A percentile compares a stretch with the other conserved stretches of the same genome.
phyloP scores from a whole-genome alignment of 2,329 filamentous ascomycete genomes.

The Aspergillus cejpii region DNA sequence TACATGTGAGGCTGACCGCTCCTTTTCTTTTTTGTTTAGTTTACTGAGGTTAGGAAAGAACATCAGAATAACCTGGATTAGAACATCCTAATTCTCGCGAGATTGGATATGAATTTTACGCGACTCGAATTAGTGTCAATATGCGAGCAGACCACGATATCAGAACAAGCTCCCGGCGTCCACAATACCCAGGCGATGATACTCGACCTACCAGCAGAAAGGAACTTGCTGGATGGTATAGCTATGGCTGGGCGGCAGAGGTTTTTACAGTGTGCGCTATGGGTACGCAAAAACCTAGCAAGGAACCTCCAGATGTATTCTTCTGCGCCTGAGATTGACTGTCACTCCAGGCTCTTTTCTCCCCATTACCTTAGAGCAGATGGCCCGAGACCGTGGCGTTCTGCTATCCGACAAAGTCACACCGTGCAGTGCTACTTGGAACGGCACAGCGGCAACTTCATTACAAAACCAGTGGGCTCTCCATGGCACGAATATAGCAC shows the following conservation, averaged over 20 bases:
- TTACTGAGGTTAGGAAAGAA: too few species aligned
- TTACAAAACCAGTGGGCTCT: constrained; percentile 13
- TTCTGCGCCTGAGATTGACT: constrained; percentile 12
- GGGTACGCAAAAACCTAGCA: constrained; percentile 40
- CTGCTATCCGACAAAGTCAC: constrained; percentile 68
- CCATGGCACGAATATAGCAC: constrained; percentile 16
- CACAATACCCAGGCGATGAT: constrained; percentile 75
- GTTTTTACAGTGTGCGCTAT: constrained; percentile 90
- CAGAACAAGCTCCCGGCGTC: constrained; percentile 27
- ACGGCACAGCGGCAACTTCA: constrained; percentile 27
- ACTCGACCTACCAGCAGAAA: constrained; percentile 77
- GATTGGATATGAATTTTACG: not conserved
- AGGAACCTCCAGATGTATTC: not conserved
- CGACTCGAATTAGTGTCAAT: constrained; percentile 34
- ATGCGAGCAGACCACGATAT: constrained; percentile 26
- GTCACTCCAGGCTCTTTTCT: constrained; percentile 71
- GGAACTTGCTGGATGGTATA: constrained; percentile 91
- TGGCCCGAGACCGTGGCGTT: constrained; percentile 86
- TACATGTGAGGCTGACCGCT: too few species aligned
- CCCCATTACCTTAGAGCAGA: constrained; percentile 86
- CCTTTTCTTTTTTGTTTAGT: too few species aligned
- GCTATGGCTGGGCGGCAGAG: constrained; percentile 92
- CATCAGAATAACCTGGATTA: not conserved
- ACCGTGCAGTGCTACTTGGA: constrained; percentile 64
- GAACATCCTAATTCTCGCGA: not conserved